These are phyloP conservation scores for Populus deltoides DNA, from an alignment of 345 rosid species.

Conservation along the genomic window DNA sequence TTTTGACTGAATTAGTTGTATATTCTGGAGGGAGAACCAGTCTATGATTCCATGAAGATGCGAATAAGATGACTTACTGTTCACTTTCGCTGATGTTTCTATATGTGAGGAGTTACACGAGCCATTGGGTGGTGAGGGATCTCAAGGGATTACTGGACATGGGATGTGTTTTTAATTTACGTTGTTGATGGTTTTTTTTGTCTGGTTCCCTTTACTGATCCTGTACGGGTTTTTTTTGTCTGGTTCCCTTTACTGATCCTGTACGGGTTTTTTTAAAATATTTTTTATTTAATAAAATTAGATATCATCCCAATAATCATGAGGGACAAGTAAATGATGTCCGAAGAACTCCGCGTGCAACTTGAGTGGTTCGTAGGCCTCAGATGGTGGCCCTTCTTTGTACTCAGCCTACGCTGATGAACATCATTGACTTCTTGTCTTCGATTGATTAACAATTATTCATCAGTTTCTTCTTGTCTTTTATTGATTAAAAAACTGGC, in stretches of 20 bases:
- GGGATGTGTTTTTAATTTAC: neutral
- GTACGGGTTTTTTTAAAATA: too few relatives aligned
- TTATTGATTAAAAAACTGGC: too few relatives aligned
- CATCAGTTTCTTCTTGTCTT: neutral
- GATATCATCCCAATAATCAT: neutral
- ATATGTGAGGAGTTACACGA: neutral
- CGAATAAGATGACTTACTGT: neutral
- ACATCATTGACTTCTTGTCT: neutral
- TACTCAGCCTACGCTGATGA: neutral
- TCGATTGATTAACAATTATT: neutral
- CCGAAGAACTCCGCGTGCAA: neutral
- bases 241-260: neutral
- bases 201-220: neutral
- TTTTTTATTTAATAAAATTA: too few relatives aligned
- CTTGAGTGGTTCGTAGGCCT: neutral
- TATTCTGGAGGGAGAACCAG: neutral
- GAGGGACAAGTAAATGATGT: neutral
- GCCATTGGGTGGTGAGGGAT: neutral
- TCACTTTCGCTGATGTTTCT: neutral
- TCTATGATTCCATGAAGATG: slow-evolving; percentile 10
- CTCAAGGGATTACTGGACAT: neutral
- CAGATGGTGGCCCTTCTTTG: neutral
- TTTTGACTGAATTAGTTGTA: neutral
- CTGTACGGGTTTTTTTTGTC: neutral
- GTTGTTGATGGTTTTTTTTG: neutral